Conservation (phyloP, 2,329 filamentous ascomycete genomes). For the Diplodia mutila region DNA sequence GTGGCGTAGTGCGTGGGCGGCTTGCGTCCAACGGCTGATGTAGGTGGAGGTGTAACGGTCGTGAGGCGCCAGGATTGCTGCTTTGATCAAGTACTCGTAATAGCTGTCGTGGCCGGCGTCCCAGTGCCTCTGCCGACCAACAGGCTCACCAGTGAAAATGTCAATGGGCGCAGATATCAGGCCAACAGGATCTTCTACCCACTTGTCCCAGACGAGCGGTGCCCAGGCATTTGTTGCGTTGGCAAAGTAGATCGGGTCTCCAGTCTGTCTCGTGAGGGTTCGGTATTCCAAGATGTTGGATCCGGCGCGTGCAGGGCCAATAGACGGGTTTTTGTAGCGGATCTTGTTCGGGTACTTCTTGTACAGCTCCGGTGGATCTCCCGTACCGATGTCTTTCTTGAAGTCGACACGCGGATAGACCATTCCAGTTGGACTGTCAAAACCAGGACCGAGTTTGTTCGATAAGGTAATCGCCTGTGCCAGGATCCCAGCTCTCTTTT, state of each 20-base stretch:
- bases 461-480: constrained; percentile 44
- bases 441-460: constrained; percentile 44
- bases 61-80: constrained; percentile 42
- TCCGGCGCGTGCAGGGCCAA: constrained; percentile 48
- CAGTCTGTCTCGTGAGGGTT: constrained; percentile 46
- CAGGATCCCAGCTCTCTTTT: constrained; percentile 41
- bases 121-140: constrained; percentile 47
- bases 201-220: constrained; percentile 50
- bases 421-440: constrained; percentile 47
- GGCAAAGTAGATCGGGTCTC: constrained; percentile 43
- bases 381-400: constrained; percentile 36
- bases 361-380: constrained; percentile 38
- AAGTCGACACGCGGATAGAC: constrained; percentile 52
- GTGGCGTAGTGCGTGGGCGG: constrained; percentile 43
- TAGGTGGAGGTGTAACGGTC: constrained; percentile 43
- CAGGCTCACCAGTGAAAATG: constrained; percentile 47
- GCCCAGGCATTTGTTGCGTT: constrained; percentile 51
- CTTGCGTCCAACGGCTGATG: constrained; percentile 38
- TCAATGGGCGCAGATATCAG: constrained; percentile 49
- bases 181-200: constrained; percentile 44
- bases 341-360: constrained; percentile 36
- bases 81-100: constrained; percentile 49
- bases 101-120: constrained; percentile 51
- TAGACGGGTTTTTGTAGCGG: constrained; percentile 41
- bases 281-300: constrained; percentile 52